phyloP scores from a whole-genome alignment of 441 rosid genomes.

The Gossypium davidsonii region DNA sequence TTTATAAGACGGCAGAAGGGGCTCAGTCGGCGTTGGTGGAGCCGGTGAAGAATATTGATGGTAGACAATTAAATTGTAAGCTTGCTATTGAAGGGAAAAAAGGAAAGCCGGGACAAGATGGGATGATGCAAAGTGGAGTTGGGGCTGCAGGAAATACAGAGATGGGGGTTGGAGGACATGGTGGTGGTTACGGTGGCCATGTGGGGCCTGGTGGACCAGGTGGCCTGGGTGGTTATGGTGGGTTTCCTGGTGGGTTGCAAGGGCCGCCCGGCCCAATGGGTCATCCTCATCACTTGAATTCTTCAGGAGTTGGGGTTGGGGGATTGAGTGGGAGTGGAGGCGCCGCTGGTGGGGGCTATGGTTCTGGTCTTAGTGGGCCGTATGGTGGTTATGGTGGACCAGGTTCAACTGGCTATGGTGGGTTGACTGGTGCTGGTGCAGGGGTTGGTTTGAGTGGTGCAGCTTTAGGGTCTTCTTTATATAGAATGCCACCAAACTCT shows the following conservation, averaged over 20 bases:
- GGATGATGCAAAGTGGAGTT: constrained; percentile 20
- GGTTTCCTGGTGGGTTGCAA: constrained; percentile 32
- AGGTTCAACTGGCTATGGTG: constrained; percentile 23
- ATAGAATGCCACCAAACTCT: constrained; percentile 60
- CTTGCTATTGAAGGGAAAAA: constrained; percentile 76
- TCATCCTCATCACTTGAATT: constrained; percentile 36
- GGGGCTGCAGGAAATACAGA: constrained; percentile 21
- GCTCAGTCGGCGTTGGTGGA: constrained; percentile 82
- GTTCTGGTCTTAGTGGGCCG: constrained; percentile 40
- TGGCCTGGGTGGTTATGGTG: constrained; percentile 34
- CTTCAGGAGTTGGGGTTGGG: constrained; percentile 33
- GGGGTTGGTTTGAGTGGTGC: constrained; percentile 7
- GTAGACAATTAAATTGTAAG: constrained; percentile 66
- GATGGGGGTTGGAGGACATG: constrained; percentile 40
- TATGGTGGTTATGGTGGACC: constrained; percentile 31
- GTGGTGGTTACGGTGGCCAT: constrained; percentile 36
- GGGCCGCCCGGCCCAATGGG: constrained; percentile 35
- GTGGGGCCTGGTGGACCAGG: constrained; percentile 34
- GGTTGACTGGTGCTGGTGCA: constrained; percentile 24
- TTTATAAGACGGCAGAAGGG: constrained; percentile 75
- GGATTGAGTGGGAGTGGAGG: constrained; percentile 32
- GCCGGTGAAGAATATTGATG: constrained; percentile 68
- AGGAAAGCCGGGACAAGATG: constrained; percentile 35
- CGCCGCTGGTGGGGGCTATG: constrained; percentile 28
- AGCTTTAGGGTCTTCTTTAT: constrained; percentile 31